phyloP scores from a whole-genome alignment of 1,139 yeast genomes.

The Sugiyamaella novakii region DNA sequence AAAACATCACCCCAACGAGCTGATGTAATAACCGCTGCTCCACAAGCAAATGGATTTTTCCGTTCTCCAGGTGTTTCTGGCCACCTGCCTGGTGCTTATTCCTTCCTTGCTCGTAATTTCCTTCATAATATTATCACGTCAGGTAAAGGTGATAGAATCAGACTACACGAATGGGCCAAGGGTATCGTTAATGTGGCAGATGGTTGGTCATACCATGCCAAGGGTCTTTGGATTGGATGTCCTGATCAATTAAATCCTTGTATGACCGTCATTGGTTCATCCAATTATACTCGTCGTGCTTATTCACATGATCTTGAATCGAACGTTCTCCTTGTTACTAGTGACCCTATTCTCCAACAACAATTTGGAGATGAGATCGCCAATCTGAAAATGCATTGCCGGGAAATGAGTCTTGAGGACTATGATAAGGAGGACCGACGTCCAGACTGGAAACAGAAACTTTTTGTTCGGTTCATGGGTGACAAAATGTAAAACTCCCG shows the following conservation, averaged over 20 bases:
- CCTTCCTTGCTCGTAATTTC: conserved; percentile 72
- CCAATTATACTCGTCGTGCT: conserved; percentile 90
- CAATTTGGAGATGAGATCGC: conserved; percentile 65
- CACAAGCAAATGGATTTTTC: conserved; percentile 88
- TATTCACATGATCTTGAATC: conserved; percentile 86
- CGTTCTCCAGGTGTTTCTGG: conserved; percentile 81
- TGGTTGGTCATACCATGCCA: conserved; percentile 99
- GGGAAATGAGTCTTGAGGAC: conserved; percentile 56
- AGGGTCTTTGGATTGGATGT: conserved; percentile 84
- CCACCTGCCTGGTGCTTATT: conserved; percentile 83
- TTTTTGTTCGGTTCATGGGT: conserved; percentile 49
- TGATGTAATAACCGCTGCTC: conserved; percentile 83
- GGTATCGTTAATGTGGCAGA: conserved; percentile 78
- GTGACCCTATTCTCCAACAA: conserved; percentile 58
- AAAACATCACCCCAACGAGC: conserved; percentile 61
- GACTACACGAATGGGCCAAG: conserved; percentile 78
- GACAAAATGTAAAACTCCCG: conserved; percentile 63
- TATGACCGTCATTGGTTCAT: conserved; percentile 83
- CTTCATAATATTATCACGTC: conserved; percentile 54
- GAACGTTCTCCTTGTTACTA: conserved; percentile 77
- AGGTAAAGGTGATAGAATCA: conserved; percentile 53
- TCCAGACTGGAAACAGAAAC: conserved; percentile 63
- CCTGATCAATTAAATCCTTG: conserved; percentile 58
- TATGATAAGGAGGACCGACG: conserved; percentile 63
- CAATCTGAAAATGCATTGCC: conserved; percentile 58